Conservation (phyloP, 306 rosid genomes). For the Crataegus laevigata region DNA sequence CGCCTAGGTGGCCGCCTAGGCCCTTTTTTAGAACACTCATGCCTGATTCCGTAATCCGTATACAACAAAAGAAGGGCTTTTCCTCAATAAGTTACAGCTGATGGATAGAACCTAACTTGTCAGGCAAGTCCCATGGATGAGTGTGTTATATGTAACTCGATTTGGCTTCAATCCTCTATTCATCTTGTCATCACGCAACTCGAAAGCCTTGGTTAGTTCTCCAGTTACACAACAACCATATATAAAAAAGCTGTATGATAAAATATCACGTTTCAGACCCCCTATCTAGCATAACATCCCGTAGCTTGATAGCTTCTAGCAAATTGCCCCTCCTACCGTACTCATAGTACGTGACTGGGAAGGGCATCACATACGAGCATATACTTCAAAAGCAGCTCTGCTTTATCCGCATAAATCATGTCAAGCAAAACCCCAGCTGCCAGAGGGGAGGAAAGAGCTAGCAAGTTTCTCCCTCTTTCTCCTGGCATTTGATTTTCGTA, state of each 20-base stretch:
- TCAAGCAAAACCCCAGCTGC: no score
- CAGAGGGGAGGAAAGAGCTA: no score
- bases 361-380: constrained; percentile 38
- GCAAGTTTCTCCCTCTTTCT: no score
- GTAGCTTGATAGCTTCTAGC: constrained; percentile 47
- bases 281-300: no score
- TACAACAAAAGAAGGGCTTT: background rate
- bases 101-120: constrained; percentile 4
- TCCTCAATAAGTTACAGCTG: background rate
- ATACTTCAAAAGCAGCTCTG: constrained; percentile 52
- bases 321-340: constrained; percentile 61
- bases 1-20: no score
- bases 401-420: constrained; percentile 35
- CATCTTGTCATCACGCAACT: constrained; percentile 79
- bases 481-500: no score
- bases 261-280: no score
- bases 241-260: no score
- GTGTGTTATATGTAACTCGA: constrained; percentile 26
- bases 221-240: no score
- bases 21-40: no score
- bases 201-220: no score
- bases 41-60: background rate
- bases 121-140: constrained; percentile 24
- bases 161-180: constrained; percentile 55
- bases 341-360: constrained; percentile 66